A percentile compares a stretch with the other conserved stretches of the same genome.
Evolutionary conservation across 768 basidiomycete genomes (phyloP).

Genomic region (Tulasnella sp.): DNA sequence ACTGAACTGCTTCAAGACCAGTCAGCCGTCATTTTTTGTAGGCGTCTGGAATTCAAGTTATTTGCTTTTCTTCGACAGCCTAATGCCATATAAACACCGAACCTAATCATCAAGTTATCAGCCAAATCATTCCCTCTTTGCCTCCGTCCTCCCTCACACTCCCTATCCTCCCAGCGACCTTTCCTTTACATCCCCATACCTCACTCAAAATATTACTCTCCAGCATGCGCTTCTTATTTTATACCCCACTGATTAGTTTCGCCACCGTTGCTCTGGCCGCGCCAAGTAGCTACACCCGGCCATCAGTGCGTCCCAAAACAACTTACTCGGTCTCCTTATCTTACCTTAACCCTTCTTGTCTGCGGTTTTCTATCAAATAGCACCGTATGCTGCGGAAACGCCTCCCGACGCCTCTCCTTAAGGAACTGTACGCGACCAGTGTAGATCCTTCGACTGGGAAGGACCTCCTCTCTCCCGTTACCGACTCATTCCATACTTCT

Average conservation of each 20-base stretch:
- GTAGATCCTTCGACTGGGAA: background rate
- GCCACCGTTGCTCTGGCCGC: conserved; percentile 1
- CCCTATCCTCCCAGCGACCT: no score
- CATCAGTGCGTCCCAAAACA: background rate
- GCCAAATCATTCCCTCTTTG: no score
- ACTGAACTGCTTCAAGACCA: no score
- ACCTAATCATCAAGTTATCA: no score
- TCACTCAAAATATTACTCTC: background rate
- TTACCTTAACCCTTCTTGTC: background rate
- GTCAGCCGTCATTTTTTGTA: no score
- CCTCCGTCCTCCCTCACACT: no score
- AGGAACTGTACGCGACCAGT: background rate
- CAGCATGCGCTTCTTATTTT: background rate
- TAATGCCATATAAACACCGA: no score
- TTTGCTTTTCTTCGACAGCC: no score
- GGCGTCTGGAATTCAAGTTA: no score
- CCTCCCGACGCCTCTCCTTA: background rate
- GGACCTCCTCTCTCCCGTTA: background rate
- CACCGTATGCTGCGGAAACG: conserved; percentile 6
- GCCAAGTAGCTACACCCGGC: background rate
- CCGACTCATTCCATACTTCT: background rate
- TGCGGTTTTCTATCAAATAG: background rate
- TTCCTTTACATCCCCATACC: no score
- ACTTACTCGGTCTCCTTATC: background rate
- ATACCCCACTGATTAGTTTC: background rate